phyloP scores from a whole-genome alignment of 2,329 filamentous ascomycete genomes.

The Periconia macrospinosa region DNA sequence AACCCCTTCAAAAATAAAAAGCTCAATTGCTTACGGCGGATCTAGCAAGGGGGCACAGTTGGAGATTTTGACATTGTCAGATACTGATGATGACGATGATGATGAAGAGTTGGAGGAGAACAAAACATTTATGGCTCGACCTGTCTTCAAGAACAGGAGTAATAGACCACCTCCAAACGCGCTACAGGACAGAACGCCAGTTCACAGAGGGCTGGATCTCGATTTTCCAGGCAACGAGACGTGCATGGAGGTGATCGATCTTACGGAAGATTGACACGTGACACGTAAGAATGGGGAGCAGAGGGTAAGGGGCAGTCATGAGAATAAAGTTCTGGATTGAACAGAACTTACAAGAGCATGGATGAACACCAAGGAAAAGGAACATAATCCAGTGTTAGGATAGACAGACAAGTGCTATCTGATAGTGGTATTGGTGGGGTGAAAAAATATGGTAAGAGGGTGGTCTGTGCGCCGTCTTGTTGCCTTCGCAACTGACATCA shows the following conservation, averaged over 20 bases:
- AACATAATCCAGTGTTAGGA: too few relatives aligned
- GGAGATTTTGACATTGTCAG: slow-evolving; percentile 2
- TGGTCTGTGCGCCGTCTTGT: slow-evolving; percentile 1
- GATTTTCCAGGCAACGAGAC: not conserved
- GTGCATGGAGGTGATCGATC: not conserved
- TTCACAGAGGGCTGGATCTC: not conserved
- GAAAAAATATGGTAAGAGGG: not conserved
- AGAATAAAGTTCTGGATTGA: not conserved
- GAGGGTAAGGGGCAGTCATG: not conserved
- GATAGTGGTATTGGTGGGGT: not conserved
- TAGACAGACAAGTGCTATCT: too few relatives aligned
- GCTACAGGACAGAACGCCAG: too few relatives aligned
- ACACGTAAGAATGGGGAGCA: not conserved
- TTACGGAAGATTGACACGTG: not conserved
- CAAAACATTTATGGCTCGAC: not conserved
- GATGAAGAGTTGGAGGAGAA: not conserved
- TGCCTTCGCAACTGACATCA: slow-evolving; percentile 17
- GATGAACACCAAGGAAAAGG: too few relatives aligned
- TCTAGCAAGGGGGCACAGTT: not conserved
- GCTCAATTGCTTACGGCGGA: not conserved
- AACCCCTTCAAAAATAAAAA: not conserved
- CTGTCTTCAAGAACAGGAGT: too few relatives aligned
- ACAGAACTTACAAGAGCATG: too few relatives aligned
- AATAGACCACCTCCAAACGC: too few relatives aligned
- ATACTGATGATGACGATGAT: slow-evolving; percentile 3